Conservation (phyloP, 768 basidiomycete species). For the Termitomyces sp. region DNA sequence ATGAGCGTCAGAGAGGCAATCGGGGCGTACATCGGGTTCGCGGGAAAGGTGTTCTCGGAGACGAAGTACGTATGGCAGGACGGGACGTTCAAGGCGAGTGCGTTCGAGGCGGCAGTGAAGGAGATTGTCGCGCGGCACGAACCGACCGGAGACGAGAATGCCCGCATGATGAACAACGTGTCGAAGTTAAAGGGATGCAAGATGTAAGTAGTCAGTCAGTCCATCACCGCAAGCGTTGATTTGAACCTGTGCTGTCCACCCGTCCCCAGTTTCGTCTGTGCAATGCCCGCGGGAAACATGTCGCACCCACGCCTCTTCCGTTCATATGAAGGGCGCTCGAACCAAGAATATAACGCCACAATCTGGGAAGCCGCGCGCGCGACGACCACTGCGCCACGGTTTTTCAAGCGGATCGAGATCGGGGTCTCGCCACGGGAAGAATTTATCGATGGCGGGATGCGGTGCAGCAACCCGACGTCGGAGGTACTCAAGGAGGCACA, state of each 20-base stretch:
- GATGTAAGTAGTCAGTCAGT: slow-evolving; percentile 4
- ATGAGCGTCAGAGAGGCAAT: slow-evolving; percentile 17
- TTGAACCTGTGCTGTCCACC: too few relatives aligned
- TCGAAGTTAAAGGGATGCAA: neutral
- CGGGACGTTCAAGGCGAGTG: too few relatives aligned
- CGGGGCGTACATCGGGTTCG: too few relatives aligned
- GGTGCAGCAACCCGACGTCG: slow-evolving; percentile 10
- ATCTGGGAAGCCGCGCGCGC: too few relatives aligned
- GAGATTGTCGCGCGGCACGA: neutral
- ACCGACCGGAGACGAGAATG: neutral
- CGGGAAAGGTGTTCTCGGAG: too few relatives aligned
- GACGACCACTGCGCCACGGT: too few relatives aligned
- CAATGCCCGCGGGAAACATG: neutral
- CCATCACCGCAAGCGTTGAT: too few relatives aligned
- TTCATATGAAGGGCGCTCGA: too few relatives aligned
- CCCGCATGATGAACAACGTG: neutral
- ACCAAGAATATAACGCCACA: too few relatives aligned
- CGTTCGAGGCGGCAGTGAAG: neutral
- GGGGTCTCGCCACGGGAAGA: slow-evolving; percentile 1
- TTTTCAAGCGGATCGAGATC: slow-evolving; percentile 19
- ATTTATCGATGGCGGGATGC: slow-evolving; percentile 9
- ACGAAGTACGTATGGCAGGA: too few relatives aligned
- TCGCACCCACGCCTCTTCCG: too few relatives aligned
- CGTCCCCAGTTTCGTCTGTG: neutral
- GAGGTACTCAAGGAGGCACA: slow-evolving; percentile 2